Conservation (phyloP, 2,329 filamentous ascomycete species). For the Cadophora gregata region DNA sequence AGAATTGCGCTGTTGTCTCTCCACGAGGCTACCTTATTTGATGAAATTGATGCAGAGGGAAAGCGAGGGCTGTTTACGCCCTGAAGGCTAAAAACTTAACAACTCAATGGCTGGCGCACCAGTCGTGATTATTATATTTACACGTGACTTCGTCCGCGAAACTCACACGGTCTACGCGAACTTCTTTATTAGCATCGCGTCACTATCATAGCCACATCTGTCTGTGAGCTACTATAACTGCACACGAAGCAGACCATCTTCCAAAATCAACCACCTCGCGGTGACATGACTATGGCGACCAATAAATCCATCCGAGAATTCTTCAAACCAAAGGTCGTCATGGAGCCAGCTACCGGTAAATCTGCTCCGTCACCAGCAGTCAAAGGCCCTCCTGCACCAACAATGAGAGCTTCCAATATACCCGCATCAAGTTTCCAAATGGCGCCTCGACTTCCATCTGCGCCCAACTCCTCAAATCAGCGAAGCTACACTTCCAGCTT, state of each 20-base stretch:
- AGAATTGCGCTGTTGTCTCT: constrained; percentile 5
- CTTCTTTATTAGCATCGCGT: neutral
- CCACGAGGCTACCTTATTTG: constrained; percentile 12
- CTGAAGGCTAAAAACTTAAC: neutral
- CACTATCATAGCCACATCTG: neutral
- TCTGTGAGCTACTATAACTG: neutral
- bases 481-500: constrained; percentile 25
- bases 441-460: constrained; percentile 5
- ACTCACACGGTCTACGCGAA: constrained; percentile 5
- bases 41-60: neutral
- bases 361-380: neutral
- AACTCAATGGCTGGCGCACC: no score
- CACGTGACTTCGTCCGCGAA: constrained; percentile 8
- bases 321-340: constrained; percentile 26
- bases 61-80: neutral
- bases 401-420: constrained; percentile 17
- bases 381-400: constrained; percentile 12
- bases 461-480: constrained; percentile 16
- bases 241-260: constrained; percentile 1
- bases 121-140: neutral
- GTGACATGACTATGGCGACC: constrained; percentile 22
- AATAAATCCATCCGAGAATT: constrained; percentile 35
- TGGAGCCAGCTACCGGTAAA: neutral
- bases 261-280: neutral
- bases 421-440: constrained; percentile 6